A percentile compares a stretch with the other conserved stretches of the same genome.
These are phyloP conservation scores for Podila epicladia DNA, from an alignment of 192 early-diverging fungal species.

Conservation along the genomic window DNA sequence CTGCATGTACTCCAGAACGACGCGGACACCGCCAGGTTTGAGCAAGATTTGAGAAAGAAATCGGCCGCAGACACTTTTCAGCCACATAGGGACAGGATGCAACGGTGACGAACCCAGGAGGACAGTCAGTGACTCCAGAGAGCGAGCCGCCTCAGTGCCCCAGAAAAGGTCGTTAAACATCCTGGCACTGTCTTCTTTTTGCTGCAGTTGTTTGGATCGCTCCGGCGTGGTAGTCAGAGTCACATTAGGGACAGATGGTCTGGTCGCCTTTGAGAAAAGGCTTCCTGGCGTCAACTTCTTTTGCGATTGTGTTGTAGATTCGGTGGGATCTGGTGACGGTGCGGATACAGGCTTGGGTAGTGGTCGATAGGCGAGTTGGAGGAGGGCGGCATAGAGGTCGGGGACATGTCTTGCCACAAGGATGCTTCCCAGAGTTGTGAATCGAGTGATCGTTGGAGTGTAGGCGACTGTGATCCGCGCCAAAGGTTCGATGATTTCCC, in stretches of 20 bases:
- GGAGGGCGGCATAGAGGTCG: conserved; percentile 72
- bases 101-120: conserved; percentile 65
- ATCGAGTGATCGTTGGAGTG: conserved; percentile 27
- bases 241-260: not conserved
- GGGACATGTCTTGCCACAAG: conserved; percentile 64
- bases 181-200: conserved; percentile 54
- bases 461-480: conserved; percentile 29
- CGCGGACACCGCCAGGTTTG: conserved; percentile 67
- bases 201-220: conserved; percentile 9
- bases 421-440: conserved; percentile 67
- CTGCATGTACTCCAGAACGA: conserved; percentile 75
- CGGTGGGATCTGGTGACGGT: not conserved
- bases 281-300: conserved; percentile 18
- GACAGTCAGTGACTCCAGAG: conserved; percentile 73
- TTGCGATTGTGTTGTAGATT: not conserved
- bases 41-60: conserved; percentile 76
- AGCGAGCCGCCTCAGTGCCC: conserved; percentile 60
- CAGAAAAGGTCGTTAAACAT: conserved; percentile 44
- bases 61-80: conserved; percentile 69
- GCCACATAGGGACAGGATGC: conserved; percentile 68
- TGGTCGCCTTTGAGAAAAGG: conserved; percentile 3
- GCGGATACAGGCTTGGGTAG: conserved; percentile 32
- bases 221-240: not conserved
- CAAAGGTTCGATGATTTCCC: conserved; percentile 38
- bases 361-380: conserved; percentile 78